Percentiles rank a stretch among this genome's conserved stretches.
Evolutionary conservation across 2,329 filamentous ascomycete genomes (phyloP).

Genomic region (Colletotrichum godetiae): DNA sequence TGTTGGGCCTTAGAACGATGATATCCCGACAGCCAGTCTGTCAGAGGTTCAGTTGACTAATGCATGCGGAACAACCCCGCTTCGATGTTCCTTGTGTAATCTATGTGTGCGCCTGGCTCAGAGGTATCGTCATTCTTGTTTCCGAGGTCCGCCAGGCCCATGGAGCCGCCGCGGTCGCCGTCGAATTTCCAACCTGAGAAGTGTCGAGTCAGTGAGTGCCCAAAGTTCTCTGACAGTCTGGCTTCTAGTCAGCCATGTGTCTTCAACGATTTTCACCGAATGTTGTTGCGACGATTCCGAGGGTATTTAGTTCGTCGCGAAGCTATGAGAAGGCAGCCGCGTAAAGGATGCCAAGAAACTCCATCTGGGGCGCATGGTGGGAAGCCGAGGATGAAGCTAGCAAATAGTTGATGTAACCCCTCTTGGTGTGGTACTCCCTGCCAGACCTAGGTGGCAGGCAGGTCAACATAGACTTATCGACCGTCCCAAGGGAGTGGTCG

Average conservation of each 20-base stretch:
- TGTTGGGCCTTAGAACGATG: constrained; percentile 1
- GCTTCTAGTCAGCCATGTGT: neutral
- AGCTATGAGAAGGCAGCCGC: neutral
- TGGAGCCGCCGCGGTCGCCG: constrained; percentile 8
- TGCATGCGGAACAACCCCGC: neutral
- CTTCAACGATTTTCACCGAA: neutral
- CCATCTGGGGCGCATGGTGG: neutral
- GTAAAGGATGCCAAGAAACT: neutral
- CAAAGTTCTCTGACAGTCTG: neutral
- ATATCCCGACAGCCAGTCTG: constrained; percentile 6
- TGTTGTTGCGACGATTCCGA: neutral
- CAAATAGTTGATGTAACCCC: constrained; percentile 23
- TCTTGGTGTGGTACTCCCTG: constrained; percentile 7
- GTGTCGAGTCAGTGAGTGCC: neutral
- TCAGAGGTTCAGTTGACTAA: constrained; percentile 17
- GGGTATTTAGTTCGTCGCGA: neutral
- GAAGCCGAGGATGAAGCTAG: neutral
- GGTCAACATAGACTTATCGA: neutral
- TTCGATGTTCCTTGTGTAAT: constrained; percentile 2
- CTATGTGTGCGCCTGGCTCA: neutral
- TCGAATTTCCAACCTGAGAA: neutral
- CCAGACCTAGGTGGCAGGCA: neutral
- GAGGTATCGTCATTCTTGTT: neutral
- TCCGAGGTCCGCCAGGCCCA: constrained; percentile 1
- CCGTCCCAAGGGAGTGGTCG: constrained; percentile 28